These are phyloP conservation scores for Pseudoperonospora humuli DNA, from an alignment of 352 stramenopile genomes.

Conservation along the genomic window DNA sequence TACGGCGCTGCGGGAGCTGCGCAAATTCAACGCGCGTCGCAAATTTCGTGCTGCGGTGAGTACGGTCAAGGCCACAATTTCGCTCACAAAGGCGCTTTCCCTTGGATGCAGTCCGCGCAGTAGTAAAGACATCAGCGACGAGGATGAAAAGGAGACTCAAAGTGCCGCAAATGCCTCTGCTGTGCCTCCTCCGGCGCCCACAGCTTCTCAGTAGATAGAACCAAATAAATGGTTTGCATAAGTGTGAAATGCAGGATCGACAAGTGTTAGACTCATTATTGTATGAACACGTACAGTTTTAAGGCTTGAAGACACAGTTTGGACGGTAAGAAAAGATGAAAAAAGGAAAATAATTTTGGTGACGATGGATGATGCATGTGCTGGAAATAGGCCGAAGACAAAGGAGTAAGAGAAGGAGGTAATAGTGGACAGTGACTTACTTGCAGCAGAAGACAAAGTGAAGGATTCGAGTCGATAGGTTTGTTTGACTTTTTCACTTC, in stretches of 20 bases:
- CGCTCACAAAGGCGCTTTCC: conserved; percentile 61
- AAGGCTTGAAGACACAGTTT: too few species aligned
- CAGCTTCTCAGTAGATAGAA: conserved; percentile 25
- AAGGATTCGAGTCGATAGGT: too few species aligned
- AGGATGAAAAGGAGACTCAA: conserved; percentile 13
- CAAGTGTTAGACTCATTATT: too few species aligned
- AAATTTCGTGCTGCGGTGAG: conserved; percentile 92
- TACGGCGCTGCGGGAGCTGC: conserved; percentile 82
- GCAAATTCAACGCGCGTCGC: conserved; percentile 89
- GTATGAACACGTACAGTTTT: too few species aligned
- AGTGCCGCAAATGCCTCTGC: conserved; percentile 4
- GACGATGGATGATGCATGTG: too few species aligned
- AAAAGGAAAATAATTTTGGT: too few species aligned
- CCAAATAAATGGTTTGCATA: conserved; percentile 10
- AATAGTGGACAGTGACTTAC: too few species aligned
- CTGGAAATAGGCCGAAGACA: too few species aligned
- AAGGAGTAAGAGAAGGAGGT: too few species aligned
- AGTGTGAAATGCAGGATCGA: conserved; percentile 2
- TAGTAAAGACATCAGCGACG: conserved; percentile 21
- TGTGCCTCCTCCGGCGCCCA: conserved; percentile 16
- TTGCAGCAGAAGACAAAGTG: too few species aligned
- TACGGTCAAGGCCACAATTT: conserved; percentile 81
- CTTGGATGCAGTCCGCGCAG: conserved; percentile 23
- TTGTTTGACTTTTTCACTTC: too few species aligned
- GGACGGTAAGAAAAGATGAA: too few species aligned